Base-by-base conservation (phyloP, 768 basidiomycete genomes). In the Albatrellus ellisii region DNA sequence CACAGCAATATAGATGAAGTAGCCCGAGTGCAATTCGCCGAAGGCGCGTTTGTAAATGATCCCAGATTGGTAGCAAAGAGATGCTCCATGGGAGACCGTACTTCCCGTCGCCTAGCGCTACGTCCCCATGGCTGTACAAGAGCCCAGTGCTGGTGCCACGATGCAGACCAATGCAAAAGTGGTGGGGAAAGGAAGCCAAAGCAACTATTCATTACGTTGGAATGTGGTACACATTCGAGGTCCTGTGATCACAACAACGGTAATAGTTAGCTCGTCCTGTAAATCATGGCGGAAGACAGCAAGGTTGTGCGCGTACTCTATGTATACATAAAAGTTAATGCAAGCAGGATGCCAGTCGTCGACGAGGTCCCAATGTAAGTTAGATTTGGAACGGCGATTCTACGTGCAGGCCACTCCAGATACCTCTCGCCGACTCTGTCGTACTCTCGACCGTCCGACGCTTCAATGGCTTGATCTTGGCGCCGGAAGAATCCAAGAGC, bases 401-500 rank as follows among this genome's bases (percentile, higher is more conserved):
- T 18, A 36, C 35, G 52, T 92, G 89, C 47, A 91, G 61, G 15
- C 88, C 86, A 56, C 80, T 84, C 88, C 87, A 91, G 49, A 91
- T 85, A 41, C 89, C 89, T 57, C 89, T 77, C 8, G 84, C 69
- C 14, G 85, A 72, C 62, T 86, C 83, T 38, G 80, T 77, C 22
- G 72, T 74, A 54, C 82, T 86, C 66, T 85, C 77, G 22, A 94
- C 80, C 14, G 72, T 67, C 45, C 75, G 61, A 36, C 66, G 72
- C 57, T 89, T 88, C 54, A 91, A 63, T 11, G 79, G 68, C 56
- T 77, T 78, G 44, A 92, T 89, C 61, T 87, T 85, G 34, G 79
- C 75, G 18, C 90, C 90, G 5, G 86, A 89, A 26, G 89, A 76
- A 59, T 89, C 87, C 37, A 94, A 74, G 29, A 92, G 66, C 22